Evolutionary conservation across 2,329 filamentous ascomycete genomes (phyloP), one percentile per base, ranked within the genome.

Genomic region (Plectosphaerella sp.): DNA sequence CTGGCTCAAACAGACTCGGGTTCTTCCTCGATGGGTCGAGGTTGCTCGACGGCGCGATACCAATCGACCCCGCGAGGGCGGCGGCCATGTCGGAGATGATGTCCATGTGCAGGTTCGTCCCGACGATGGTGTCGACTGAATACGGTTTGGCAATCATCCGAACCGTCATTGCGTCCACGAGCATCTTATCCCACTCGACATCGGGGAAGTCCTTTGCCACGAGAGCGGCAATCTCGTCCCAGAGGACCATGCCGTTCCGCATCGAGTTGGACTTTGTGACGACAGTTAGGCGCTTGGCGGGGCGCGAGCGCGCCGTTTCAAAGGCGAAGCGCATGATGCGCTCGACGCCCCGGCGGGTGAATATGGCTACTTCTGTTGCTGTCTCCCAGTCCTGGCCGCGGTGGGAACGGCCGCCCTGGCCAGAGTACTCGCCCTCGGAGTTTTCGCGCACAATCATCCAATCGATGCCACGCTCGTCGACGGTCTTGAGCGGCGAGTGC

Each of bases 361-460:
- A 87, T 50, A 87, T 80, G 5, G 79, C 73, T 3, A 83, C 77
- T 62, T 87, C 83, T 3, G 83, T 87, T 1, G 81, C 79, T 0
- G 72, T 73, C 58, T 83, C 79, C 81, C 81, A 85, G 0, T 77
- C 70, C 50, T 76, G 71, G 6, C 78, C 78, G 4, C 67, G 62
- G 66, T 86, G 83, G 1, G 79, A 80, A 1, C 76, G 73, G 0
- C 84, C 84, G 4, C 84, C 83, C 57, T 86, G 82, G 0, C 82
- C 82, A 2, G 81, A 78, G 54, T 86, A 86, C 60, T 86, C 83
- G 53, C 83, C 83, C 61, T 87, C 83, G 46, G 76, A 81, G 65
- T 86, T 87, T 67, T 87, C 83, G 28, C 83, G 79, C 33, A 87
- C 69, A 46, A 87, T 85, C 1, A 86, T 78, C 83, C 83, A 87